These are phyloP conservation scores for Populus trichocarpa DNA, from an alignment of 441 rosid genomes.

Conservation along the genomic window DNA sequence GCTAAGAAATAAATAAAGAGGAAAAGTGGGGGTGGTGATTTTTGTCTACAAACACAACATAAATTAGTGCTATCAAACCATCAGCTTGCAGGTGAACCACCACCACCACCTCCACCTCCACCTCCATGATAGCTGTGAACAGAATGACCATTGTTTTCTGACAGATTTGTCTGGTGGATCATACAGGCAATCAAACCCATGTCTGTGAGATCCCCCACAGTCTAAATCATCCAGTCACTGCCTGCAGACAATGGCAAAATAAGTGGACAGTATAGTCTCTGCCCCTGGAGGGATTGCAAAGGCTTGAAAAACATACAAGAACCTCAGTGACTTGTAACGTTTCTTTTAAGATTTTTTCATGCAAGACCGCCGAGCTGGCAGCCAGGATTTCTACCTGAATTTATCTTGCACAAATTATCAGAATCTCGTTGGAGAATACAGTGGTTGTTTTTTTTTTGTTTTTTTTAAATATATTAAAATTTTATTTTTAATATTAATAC, in stretches of 20 bases:
- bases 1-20: neutral
- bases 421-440: too few relatives aligned
- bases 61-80: neutral
- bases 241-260: slow-evolving; percentile 8
- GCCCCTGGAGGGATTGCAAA: neutral
- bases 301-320: too few relatives aligned
- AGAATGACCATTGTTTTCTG: neutral
- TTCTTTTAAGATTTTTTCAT: too few relatives aligned
- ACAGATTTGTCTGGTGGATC: slow-evolving; percentile 3
- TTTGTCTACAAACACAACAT: neutral
- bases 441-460: too few relatives aligned
- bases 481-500: too few relatives aligned
- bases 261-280: neutral
- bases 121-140: neutral
- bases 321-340: too few relatives aligned
- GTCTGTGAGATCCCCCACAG: slow-evolving; percentile 6
- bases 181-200: neutral
- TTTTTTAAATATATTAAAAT: too few relatives aligned
- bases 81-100: neutral
- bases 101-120: neutral
- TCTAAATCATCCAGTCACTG: neutral
- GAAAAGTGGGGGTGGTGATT: too few relatives aligned
- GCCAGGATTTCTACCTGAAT: too few relatives aligned
- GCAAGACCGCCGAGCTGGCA: too few relatives aligned
- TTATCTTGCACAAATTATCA: too few relatives aligned